These are phyloP conservation scores for Agaricus subrufescens DNA, from an alignment of 768 basidiomycete species.

Conservation along the genomic window DNA sequence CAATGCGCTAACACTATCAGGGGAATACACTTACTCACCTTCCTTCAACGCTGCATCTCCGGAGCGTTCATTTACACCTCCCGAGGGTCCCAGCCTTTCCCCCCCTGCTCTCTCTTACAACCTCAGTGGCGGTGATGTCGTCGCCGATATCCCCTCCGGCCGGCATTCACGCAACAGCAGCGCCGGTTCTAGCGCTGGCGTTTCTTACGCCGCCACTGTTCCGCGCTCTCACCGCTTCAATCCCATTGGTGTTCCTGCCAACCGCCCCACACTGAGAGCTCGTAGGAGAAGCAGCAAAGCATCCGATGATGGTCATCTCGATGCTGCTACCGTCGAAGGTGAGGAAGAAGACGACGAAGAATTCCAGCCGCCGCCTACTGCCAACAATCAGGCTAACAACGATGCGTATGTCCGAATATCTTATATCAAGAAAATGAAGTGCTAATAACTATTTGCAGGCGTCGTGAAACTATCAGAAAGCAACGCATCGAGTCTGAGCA, in stretches of 20 bases:
- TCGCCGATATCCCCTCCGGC: slow-evolving; percentile 64
- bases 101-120: slow-evolving; percentile 67
- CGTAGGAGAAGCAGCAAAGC: slow-evolving; percentile 42
- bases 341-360: slow-evolving; percentile 70
- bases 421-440: background rate
- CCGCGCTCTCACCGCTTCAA: slow-evolving; percentile 79
- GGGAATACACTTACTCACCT: slow-evolving; percentile 52
- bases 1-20: slow-evolving; percentile 47
- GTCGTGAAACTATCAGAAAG: slow-evolving; percentile 86
- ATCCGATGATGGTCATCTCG: slow-evolving; percentile 50
- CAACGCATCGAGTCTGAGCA: slow-evolving; percentile 95
- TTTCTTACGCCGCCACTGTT: slow-evolving; percentile 54
- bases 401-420: slow-evolving; percentile 33
- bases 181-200: slow-evolving; percentile 42
- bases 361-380: slow-evolving; percentile 49
- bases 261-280: slow-evolving; percentile 48
- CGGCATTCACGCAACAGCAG: slow-evolving; percentile 69
- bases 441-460: slow-evolving; percentile 28
- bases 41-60: slow-evolving; percentile 50
- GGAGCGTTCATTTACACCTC: slow-evolving; percentile 65
- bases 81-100: slow-evolving; percentile 57
- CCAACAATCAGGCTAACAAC: slow-evolving; percentile 42
- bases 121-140: slow-evolving; percentile 66
- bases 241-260: slow-evolving; percentile 58
- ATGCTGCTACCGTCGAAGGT: background rate